Conservation (phyloP, 768 basidiomycete species). For the Tylopilus subfusipes region DNA sequence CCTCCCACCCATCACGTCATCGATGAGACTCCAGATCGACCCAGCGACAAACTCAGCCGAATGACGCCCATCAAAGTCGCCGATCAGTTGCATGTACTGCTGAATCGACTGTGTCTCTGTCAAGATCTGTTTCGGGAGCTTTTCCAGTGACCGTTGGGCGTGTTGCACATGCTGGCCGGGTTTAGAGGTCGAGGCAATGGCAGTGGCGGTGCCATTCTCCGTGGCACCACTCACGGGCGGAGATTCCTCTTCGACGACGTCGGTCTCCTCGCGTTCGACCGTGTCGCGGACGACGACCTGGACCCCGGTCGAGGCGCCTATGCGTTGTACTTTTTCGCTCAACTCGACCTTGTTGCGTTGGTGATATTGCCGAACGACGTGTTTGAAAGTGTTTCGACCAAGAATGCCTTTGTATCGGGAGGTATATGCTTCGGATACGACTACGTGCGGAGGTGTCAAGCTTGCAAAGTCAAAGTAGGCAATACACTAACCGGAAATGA, state of each 20-base stretch:
- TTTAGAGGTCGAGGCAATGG: constrained; percentile 4
- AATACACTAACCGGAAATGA: constrained; percentile 56
- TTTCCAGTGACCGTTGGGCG: constrained; percentile 34
- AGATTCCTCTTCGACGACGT: background rate
- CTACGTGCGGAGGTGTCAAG: constrained; percentile 32
- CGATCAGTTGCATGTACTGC: constrained; percentile 38
- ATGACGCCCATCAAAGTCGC: constrained; percentile 7
- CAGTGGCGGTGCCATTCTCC: background rate
- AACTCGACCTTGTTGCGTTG: constrained; percentile 21
- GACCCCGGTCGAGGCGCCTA: background rate
- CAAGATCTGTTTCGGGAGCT: constrained; percentile 39
- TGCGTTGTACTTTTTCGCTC: constrained; percentile 11
- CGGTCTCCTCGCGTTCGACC: background rate
- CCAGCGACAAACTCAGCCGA: constrained; percentile 8
- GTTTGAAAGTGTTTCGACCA: constrained; percentile 42
- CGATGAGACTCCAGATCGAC: constrained; percentile 34
- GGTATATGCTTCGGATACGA: constrained; percentile 64
- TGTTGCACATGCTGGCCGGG: constrained; percentile 7
- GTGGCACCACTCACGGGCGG: background rate
- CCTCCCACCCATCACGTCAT: constrained; percentile 38
- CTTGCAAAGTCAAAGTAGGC: background rate
- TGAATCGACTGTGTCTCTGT: constrained; percentile 37
- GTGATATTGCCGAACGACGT: constrained; percentile 45
- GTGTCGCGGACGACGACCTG: background rate
- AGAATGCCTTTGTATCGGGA: constrained; percentile 59